phyloP scores from a whole-genome alignment of 2,329 filamentous ascomycete species.

The Colletotrichum sp. region DNA sequence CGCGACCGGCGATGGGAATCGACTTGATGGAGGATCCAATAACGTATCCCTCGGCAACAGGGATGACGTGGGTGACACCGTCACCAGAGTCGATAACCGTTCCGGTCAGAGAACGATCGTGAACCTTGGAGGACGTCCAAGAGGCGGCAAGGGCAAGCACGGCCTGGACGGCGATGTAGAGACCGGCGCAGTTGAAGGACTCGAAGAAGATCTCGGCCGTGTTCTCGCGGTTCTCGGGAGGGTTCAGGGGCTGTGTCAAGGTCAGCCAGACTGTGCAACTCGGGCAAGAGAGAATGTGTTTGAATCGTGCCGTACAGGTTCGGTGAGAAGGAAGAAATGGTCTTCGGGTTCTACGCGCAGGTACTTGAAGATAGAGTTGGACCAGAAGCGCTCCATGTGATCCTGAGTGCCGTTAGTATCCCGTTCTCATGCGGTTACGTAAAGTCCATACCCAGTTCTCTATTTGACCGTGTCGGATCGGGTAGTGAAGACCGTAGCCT shows the following conservation, averaged over 20 bases:
- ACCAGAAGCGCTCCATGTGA: slow-evolving; percentile 99
- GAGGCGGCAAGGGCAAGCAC: slow-evolving; percentile 95
- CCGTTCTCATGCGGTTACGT: background rate
- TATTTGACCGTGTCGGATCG: slow-evolving; percentile 96
- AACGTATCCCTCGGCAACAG: slow-evolving; percentile 97
- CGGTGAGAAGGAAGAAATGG: slow-evolving; percentile 97
- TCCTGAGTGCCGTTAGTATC: slow-evolving; percentile 63
- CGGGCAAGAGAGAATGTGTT: background rate
- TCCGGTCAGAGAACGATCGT: slow-evolving; percentile 92
- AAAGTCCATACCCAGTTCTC: slow-evolving; percentile 85
- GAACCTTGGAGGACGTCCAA: slow-evolving; percentile 98
- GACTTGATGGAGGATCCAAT: slow-evolving; percentile 99
- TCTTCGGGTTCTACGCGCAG: slow-evolving; percentile 97
- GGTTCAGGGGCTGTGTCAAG: slow-evolving; percentile 80
- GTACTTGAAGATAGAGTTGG: slow-evolving; percentile 99
- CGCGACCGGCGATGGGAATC: slow-evolving; percentile 95
- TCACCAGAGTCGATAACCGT: slow-evolving; percentile 99
- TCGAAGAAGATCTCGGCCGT: slow-evolving; percentile 99
- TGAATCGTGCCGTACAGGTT: slow-evolving; percentile 71
- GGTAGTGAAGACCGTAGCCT: slow-evolving; percentile 97
- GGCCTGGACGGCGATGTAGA: slow-evolving; percentile 98
- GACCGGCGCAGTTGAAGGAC: slow-evolving; percentile 98
- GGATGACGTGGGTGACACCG: slow-evolving; percentile 98
- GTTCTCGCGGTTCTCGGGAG: slow-evolving; percentile 97
- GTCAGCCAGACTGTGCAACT: background rate